Base-by-base conservation (phyloP, 495 filamentous ascomycete genomes). In the Penicillium dipodomyicola region DNA sequence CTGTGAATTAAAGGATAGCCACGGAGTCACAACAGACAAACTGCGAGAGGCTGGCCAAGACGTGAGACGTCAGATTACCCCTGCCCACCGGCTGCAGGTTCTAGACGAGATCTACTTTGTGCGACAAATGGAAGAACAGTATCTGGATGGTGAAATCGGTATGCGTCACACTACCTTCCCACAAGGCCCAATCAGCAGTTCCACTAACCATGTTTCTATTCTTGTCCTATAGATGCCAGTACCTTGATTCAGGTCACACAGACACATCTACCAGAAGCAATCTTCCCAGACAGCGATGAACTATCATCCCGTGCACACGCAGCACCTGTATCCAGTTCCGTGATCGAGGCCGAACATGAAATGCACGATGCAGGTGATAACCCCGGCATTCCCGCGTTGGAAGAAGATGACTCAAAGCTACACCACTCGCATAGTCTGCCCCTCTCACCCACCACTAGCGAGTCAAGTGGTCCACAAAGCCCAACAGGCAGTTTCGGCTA, bases 81-180 rank as follows among this genome's bases (percentile, higher is more conserved):
- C 74, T 10, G 50, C 64, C 2, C 64, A 66, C 41, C 63, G 71
- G 17, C 54, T 74, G 4, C 60, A 71, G 25, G 73, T 79, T 20
- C 59, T 91, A 19, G 82, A 84, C 56, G 86, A 88, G 64, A 82
- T 90, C 5, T 90, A 87, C 65, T 82, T 80, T 52, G 79, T 90
- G 19, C 85, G 87, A 20, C 75, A 76, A 49, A 70, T 74, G 60
- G 85, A 91, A 64, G 87, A 89, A 59, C 70, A 77, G 10, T 88
- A 74, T 58, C 70, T 77, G 42, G 77, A 81, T 45, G 79, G 80
- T 15, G 79, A 86, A 58, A 80, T 87, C 27, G 84, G 87, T 88
- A 70, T 63, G 83, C 56, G 23, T 33, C 52, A 41, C 44, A 27
- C 22, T 15, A 10, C 12, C 29, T 17, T 9, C 7, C 17, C 5